Conservation (phyloP, 306 rosid genomes). For the Quercus ilex region DNA sequence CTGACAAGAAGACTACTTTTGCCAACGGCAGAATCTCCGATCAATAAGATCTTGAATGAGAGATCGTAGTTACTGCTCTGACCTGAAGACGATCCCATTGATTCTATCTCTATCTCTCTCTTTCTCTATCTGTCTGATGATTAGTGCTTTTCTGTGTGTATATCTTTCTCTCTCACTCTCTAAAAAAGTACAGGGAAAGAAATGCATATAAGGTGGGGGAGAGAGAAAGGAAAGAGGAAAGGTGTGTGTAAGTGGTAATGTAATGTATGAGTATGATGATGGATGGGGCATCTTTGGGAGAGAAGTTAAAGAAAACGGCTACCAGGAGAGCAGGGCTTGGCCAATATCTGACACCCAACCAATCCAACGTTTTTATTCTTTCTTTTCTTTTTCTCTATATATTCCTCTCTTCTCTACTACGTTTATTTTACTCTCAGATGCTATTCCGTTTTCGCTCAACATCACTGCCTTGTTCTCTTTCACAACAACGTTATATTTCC, state of each 20-base stretch:
- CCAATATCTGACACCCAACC: slow-evolving; percentile 35
- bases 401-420: too few species aligned
- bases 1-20: slow-evolving; percentile 86
- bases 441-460: slow-evolving; percentile 5
- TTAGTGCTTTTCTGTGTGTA: slow-evolving; percentile 22
- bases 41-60: slow-evolving; percentile 90
- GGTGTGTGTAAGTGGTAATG: neutral
- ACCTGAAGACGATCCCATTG: slow-evolving; percentile 85
- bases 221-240: neutral
- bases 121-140: slow-evolving; percentile 17
- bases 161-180: neutral
- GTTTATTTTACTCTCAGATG: slow-evolving; percentile 6
- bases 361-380: slow-evolving; percentile 56
- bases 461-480: too few species aligned
- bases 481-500: too few species aligned
- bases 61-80: slow-evolving; percentile 77
- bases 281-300: slow-evolving; percentile 16
- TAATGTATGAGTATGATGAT: slow-evolving; percentile 10
- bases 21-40: slow-evolving; percentile 98
- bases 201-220: slow-evolving; percentile 16
- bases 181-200: slow-evolving; percentile 28
- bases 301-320: slow-evolving; percentile 64
- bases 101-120: neutral
- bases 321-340: slow-evolving; percentile 3
- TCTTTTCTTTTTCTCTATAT: slow-evolving; percentile 23